Conservation (phyloP, 257 asterid genomes). For the Hygrophila difformis region DNA sequence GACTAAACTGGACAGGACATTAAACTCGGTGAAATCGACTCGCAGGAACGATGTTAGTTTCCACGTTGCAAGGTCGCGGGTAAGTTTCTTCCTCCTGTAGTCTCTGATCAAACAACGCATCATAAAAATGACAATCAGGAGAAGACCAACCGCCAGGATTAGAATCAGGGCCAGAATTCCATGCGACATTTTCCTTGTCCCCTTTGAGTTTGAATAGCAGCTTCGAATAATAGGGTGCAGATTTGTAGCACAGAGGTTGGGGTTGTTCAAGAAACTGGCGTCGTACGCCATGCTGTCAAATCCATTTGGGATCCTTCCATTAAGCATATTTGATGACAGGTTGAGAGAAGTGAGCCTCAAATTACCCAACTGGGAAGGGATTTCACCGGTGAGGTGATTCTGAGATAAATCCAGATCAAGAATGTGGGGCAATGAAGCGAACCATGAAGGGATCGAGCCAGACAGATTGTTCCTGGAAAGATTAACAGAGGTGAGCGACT, state of each 20-base stretch:
- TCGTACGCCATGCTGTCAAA: conserved; percentile 67
- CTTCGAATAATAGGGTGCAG: conserved; percentile 27
- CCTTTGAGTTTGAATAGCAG: conserved; percentile 25
- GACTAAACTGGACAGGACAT: conserved; percentile 22
- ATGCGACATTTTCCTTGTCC: conserved; percentile 30
- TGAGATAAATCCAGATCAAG: conserved; percentile 55
- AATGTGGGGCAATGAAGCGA: conserved; percentile 52
- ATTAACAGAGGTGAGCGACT: conserved; percentile 38
- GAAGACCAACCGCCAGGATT: conserved; percentile 27
- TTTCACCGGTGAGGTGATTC: conserved; percentile 54
- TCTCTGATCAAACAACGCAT: conserved; percentile 37
- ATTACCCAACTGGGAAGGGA: conserved; percentile 53
- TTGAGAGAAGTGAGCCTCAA: conserved; percentile 50
- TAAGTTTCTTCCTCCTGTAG: conserved; percentile 47
- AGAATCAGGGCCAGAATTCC: conserved; percentile 36
- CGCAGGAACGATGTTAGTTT: conserved; percentile 71
- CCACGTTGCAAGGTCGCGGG: conserved; percentile 51
- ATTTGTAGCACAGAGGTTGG: conserved; percentile 45
- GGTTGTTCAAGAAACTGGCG: conserved; percentile 53
- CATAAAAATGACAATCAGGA: conserved; percentile 20
- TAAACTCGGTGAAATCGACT: conserved; percentile 35
- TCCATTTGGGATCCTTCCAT: conserved; percentile 51
- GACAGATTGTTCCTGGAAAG: conserved; percentile 50
- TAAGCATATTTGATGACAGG: conserved; percentile 55
- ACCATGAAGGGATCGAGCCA: conserved; percentile 47